Percentiles rank a stretch among this genome's conserved stretches.
Conservation (phyloP, 768 basidiomycete genomes). For the Boletus sp. region DNA sequence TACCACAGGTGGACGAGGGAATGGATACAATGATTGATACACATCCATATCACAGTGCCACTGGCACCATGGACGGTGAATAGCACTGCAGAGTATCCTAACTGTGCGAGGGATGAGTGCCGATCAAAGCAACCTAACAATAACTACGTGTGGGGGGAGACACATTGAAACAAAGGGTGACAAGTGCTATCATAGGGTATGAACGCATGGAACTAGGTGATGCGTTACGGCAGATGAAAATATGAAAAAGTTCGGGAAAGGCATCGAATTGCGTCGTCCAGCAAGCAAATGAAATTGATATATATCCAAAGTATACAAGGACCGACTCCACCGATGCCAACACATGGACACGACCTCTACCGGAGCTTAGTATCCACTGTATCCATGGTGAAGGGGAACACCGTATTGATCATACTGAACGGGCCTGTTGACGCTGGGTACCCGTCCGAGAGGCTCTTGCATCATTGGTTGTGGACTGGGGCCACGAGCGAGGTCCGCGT, state of each 20-base stretch:
- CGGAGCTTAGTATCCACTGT: constrained; percentile 22
- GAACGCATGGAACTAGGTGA: constrained; percentile 9
- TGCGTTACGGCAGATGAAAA: constrained; percentile 1
- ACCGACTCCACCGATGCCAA: neutral
- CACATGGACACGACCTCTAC: neutral
- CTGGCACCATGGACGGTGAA: neutral
- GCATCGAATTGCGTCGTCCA: constrained; percentile 27
- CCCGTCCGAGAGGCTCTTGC: constrained; percentile 37
- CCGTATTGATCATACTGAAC: constrained; percentile 51
- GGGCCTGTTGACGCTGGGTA: constrained; percentile 45
- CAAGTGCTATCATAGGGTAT: constrained; percentile 21
- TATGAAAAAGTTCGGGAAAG: constrained; percentile 1
- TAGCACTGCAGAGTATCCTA: constrained; percentile 1
- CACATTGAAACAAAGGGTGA: neutral
- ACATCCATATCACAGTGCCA: constrained; percentile 6
- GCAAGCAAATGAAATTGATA: constrained; percentile 26
- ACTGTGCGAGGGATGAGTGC: constrained; percentile 4
- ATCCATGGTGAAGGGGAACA: constrained; percentile 59
- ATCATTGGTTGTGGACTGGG: constrained; percentile 63
- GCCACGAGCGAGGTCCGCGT: constrained; percentile 79
- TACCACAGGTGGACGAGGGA: constrained; percentile 24
- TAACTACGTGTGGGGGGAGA: neutral
- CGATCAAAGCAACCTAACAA: constrained; percentile 10
- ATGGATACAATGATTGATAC: constrained; percentile 21
- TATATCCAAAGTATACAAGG: constrained; percentile 6